phyloP scores from a whole-genome alignment of 192 early-diverging fungal genomes.

The Gaertneriomyces sp. region DNA sequence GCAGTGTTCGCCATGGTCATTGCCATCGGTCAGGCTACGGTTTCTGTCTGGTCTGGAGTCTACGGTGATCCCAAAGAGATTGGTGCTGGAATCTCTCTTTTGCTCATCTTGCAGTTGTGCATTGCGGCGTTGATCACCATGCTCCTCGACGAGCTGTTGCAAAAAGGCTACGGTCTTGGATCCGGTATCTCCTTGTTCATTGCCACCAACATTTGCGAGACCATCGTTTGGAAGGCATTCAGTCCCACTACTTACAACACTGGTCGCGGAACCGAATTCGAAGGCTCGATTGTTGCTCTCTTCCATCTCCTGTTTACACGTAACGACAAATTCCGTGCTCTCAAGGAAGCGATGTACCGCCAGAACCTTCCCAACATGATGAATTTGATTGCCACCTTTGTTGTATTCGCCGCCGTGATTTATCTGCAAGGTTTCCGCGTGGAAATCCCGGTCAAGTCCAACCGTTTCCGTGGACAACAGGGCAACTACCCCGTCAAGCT shows the following conservation, averaged over 20 bases:
- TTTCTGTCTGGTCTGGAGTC: conserved; percentile 96
- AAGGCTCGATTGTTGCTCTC: conserved; percentile 93
- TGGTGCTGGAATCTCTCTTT: conserved; percentile 92
- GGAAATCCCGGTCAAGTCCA: conserved; percentile 98
- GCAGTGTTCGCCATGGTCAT: conserved; percentile 97
- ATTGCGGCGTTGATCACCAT: conserved; percentile 97
- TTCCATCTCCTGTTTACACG: conserved; percentile 95
- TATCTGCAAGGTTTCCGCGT: conserved; percentile 99
- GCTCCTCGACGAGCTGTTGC: conserved; percentile 97
- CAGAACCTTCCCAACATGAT: conserved; percentile 59
- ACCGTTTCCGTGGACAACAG: conserved; percentile 91
- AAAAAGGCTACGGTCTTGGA: conserved; percentile 99
- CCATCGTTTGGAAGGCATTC: conserved; percentile 98
- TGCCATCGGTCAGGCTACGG: conserved; percentile 96
- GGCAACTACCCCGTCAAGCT: conserved; percentile 99
- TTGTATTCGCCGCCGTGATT: conserved; percentile 66
- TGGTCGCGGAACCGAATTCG: conserved; percentile 97
- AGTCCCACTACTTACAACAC: conserved; percentile 97
- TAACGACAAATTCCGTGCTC: conserved; percentile 91
- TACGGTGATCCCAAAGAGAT: conserved; percentile 96
- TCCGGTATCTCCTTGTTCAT: conserved; percentile 99
- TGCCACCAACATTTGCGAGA: conserved; percentile 99
- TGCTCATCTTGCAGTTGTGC: conserved; percentile 95
- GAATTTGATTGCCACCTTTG: conserved; percentile 85
- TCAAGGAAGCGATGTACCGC: conserved; percentile 97